Evolutionary conservation across 2,329 filamentous ascomycete species (phyloP).

Genomic region (Massarina eburnea): DNA sequence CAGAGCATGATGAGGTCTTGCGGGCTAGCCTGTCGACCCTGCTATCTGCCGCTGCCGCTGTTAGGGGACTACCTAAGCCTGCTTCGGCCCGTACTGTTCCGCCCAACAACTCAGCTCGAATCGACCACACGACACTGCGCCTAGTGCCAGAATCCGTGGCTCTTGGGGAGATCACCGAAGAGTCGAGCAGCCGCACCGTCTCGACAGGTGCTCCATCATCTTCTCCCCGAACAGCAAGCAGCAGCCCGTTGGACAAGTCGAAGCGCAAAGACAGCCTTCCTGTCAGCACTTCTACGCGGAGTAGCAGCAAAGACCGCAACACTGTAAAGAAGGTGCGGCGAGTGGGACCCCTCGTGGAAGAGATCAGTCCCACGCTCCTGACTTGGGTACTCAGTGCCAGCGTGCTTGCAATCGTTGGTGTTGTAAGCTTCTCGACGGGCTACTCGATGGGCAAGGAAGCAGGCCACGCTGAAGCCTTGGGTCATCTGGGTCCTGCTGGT

Average conservation of each 20-base stretch:
- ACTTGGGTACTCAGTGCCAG: slow-evolving; percentile 68
- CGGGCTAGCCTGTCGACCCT: slow-evolving; percentile 92
- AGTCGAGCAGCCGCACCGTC: slow-evolving; percentile 23
- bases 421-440: slow-evolving; percentile 65
- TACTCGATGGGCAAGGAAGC: slow-evolving; percentile 64
- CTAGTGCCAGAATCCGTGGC: slow-evolving; percentile 63
- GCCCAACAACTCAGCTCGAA: slow-evolving; percentile 39
- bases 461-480: slow-evolving; percentile 53
- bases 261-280: slow-evolving; percentile 50
- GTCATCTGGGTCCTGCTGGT: slow-evolving; percentile 31
- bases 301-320: slow-evolving; percentile 49
- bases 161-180: slow-evolving; percentile 46
- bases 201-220: slow-evolving; percentile 23
- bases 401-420: slow-evolving; percentile 64
- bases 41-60: slow-evolving; percentile 90
- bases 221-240: slow-evolving; percentile 29
- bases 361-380: slow-evolving; percentile 61
- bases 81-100: slow-evolving; percentile 39
- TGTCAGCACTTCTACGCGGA: slow-evolving; percentile 33
- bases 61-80: slow-evolving; percentile 73
- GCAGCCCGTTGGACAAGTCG: slow-evolving; percentile 39
- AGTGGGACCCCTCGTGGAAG: slow-evolving; percentile 37
- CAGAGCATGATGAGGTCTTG: slow-evolving; percentile 90
- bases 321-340: slow-evolving; percentile 48
- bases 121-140: slow-evolving; percentile 57